Evolutionary conservation across 2,329 filamentous ascomycete genomes (phyloP).

Genomic region (Nothomitra cinnamomea): DNA sequence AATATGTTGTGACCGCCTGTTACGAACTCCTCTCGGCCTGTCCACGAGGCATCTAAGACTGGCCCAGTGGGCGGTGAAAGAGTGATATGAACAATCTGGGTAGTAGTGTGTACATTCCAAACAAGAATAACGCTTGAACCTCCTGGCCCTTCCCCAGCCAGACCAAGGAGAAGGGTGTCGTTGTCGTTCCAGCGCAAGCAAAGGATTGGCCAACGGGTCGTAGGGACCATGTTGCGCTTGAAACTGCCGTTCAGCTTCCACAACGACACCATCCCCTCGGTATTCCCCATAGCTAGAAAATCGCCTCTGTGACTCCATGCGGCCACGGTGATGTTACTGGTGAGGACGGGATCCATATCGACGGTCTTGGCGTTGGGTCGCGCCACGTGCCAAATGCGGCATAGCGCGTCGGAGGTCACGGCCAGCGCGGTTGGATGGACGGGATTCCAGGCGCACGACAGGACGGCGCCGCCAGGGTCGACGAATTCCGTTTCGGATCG

Average conservation of each 20-base stretch:
- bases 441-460: slow-evolving; percentile 26
- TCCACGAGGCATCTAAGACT: too few species aligned
- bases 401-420: slow-evolving; percentile 26
- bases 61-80: too few species aligned
- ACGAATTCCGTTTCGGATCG: slow-evolving; percentile 1
- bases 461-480: slow-evolving; percentile 16
- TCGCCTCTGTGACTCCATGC: neutral
- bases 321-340: neutral
- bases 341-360: neutral
- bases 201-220: neutral
- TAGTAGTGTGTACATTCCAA: neutral
- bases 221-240: neutral
- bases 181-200: neutral
- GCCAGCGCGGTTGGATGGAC: slow-evolving; percentile 25
- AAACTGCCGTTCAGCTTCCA: neutral
- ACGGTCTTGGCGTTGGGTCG: slow-evolving; percentile 6
- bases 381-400: slow-evolving; percentile 27
- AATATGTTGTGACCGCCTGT: too few species aligned
- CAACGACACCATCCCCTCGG: neutral
- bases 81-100: too few species aligned
- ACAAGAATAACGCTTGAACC: neutral
- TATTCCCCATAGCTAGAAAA: neutral
- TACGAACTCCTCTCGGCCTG: too few species aligned
- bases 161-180: neutral
- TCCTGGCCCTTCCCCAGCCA: neutral